Base-by-base conservation (phyloP, 116 monocot species). In the Iris pallida region DNA sequence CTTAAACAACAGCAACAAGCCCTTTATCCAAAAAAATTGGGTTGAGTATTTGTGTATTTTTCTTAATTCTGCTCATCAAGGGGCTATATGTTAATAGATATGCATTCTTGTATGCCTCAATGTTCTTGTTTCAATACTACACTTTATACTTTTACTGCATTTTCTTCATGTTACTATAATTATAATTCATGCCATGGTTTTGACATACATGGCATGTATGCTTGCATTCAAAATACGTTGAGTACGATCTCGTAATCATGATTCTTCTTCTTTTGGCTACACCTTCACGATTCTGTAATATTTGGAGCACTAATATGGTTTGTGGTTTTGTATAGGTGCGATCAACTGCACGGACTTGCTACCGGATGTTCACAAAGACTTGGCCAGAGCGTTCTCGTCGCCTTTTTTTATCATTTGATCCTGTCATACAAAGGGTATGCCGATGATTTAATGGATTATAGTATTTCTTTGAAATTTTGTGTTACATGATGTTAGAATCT, bases 381-480 rank as follows among this genome's bases (percentile, higher is more conserved):
- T 97, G 97, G 97, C 97, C 97, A 43, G 92, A 97, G 70, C 89
- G 92, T 61, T 97, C 90, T 41, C 81, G 90, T 6, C 97, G 90
- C 8, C 71, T 97, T 44, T 90, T 92, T 69, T 56, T 54, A 65
- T 87, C 90, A 5, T 97, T 97, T 74, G 97, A 97, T 86, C 88
- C 92, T 78, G 83, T 78, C 56, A 92, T 97, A 72, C 97, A 92
- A 52, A 87, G 97, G 90, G 97, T 92, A 92, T 55, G 30, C 30
- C 30, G 13, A 10, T 55, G 45, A 7, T 17, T 70, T 74, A 30
- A 30, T 30, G 30, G 30, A 30, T 30, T 42, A 47, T 19, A 52
- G 43, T 61, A 4, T 4, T 5, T 57, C 73, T 69, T 16, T 13
- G 4, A 40, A 10, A 47, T 61, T 55, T n/a, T 42, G 19, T 16